These are phyloP conservation scores for Polygonum maritimum DNA, from an alignment of 148 eudicot species.

Conservation along the genomic window DNA sequence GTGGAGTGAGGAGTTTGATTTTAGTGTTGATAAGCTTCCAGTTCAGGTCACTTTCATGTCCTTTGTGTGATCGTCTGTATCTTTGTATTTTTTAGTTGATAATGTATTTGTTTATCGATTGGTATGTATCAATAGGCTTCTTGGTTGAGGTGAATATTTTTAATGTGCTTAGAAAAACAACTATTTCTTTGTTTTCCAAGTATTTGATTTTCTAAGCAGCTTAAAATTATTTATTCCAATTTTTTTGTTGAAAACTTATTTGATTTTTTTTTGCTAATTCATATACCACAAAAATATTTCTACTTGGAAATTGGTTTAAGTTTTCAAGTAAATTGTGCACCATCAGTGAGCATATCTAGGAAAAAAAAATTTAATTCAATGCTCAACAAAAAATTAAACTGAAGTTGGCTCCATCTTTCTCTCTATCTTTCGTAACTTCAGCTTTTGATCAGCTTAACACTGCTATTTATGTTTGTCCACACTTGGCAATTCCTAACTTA, in stretches of 20 bases:
- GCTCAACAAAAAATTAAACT: not conserved
- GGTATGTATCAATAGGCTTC: not conserved
- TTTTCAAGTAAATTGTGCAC: not conserved
- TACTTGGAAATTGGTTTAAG: not conserved
- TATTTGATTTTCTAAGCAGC: not conserved
- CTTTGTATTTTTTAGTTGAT: not conserved
- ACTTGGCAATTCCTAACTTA: not conserved
- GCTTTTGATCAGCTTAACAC: not conserved
- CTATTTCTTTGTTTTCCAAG: not conserved
- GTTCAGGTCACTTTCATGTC: conserved; percentile 42
- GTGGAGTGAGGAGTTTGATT: conserved; percentile 98
- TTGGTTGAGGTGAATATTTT: too few species aligned
- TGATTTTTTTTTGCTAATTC: not conserved
- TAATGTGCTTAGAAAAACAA: not conserved
- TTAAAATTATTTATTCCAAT: not conserved
- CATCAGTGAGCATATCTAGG: not conserved
- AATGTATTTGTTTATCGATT: not conserved
- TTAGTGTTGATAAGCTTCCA: conserved; percentile 75
- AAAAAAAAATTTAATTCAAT: not conserved
- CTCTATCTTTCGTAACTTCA: not conserved
- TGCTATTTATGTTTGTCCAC: not conserved
- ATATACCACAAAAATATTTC: too few species aligned
- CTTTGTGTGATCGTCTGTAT: not conserved
- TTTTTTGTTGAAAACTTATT: not conserved
- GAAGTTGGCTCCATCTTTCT: not conserved